Conservation (phyloP, 768 basidiomycete species). For the Pulveroboletus sp. region DNA sequence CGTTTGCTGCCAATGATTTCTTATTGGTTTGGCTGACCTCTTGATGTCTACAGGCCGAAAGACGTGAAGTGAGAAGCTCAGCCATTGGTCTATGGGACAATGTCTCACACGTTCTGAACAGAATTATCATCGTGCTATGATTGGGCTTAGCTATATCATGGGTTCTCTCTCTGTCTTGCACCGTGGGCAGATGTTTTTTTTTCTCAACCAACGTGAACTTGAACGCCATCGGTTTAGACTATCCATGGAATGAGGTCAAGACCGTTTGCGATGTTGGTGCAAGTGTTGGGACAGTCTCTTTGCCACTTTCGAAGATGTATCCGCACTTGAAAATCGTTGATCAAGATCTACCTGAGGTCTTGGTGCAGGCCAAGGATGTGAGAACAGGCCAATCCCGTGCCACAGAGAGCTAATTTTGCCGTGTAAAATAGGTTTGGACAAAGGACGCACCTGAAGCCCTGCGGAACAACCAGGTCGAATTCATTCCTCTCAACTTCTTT, state of each 20-base stretch:
- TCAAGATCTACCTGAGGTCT: conserved; percentile 30
- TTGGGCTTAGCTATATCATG: conserved; percentile 18
- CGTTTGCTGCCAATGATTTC: too few species aligned
- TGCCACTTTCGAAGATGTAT: conserved; percentile 23
- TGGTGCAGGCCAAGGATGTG: conserved; percentile 21
- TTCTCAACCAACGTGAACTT: too few species aligned
- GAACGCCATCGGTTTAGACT: conserved; percentile 12
- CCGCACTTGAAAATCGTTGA: conserved; percentile 26
- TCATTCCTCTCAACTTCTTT: conserved; percentile 21
- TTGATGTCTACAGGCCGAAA: conserved; percentile 9
- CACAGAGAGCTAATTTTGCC: not conserved
- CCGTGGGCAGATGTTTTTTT: conserved; percentile 9
- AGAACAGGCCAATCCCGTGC: not conserved
- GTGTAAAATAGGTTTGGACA: conserved; percentile 10
- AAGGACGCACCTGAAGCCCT: conserved; percentile 17
- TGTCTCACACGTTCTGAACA: conserved; percentile 6
- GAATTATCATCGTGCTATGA: conserved; percentile 25
- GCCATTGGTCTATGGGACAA: not conserved
- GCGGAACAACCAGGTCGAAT: conserved; percentile 12
- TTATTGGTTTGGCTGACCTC: not conserved
- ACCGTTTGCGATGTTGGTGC: conserved; percentile 31
- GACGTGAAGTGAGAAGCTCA: conserved; percentile 9
- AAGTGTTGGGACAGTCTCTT: conserved; percentile 28
- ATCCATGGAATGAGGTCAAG: conserved; percentile 24
- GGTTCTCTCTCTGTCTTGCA: conserved; percentile 23